A percentile compares a stretch with the other conserved stretches of the same genome.
These are phyloP conservation scores for Leccinum glutinopallens DNA, from an alignment of 1,284 basidiomycete species.

Conservation along the genomic window DNA sequence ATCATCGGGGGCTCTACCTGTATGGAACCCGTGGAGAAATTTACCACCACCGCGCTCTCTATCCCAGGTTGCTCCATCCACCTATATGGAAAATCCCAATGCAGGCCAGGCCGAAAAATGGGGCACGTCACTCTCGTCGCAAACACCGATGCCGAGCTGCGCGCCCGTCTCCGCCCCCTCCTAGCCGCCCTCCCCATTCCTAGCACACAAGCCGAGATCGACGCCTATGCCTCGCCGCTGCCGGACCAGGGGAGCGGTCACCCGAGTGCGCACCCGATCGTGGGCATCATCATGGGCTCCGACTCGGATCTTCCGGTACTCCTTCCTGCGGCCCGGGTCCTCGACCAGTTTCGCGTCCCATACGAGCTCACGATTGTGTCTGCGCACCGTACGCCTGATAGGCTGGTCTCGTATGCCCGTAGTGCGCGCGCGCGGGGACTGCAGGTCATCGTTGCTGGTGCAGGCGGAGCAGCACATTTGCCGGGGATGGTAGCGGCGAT, in stretches of 20 bases:
- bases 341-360: constrained; percentile 82
- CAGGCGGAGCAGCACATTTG: constrained; percentile 95
- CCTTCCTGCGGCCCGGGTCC: constrained; percentile 85
- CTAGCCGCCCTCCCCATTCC: constrained; percentile 64
- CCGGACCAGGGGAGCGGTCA: constrained; percentile 49
- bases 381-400: constrained; percentile 91
- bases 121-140: constrained; percentile 95
- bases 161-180: constrained; percentile 68
- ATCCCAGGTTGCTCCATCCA: constrained; percentile 85
- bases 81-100: constrained; percentile 92
- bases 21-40: constrained; percentile 61
- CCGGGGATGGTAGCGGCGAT: constrained; percentile 98
- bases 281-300: constrained; percentile 98
- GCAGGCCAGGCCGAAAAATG: constrained; percentile 94
- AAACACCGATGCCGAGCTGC: constrained; percentile 77
- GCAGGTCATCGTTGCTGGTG: constrained; percentile 88
- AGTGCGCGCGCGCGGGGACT: constrained; percentile 77
- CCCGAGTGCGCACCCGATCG: constrained; percentile 76
- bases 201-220: constrained; percentile 50
- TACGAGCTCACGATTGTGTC: constrained; percentile 97
- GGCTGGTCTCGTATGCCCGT: constrained; percentile 84
- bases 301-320: constrained; percentile 97
- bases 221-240: constrained; percentile 54
- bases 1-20: constrained; percentile 79
- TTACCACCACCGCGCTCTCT: constrained; percentile 56